Conservation (phyloP, 2,329 filamentous ascomycete species). For the Thelonectria blattea region DNA sequence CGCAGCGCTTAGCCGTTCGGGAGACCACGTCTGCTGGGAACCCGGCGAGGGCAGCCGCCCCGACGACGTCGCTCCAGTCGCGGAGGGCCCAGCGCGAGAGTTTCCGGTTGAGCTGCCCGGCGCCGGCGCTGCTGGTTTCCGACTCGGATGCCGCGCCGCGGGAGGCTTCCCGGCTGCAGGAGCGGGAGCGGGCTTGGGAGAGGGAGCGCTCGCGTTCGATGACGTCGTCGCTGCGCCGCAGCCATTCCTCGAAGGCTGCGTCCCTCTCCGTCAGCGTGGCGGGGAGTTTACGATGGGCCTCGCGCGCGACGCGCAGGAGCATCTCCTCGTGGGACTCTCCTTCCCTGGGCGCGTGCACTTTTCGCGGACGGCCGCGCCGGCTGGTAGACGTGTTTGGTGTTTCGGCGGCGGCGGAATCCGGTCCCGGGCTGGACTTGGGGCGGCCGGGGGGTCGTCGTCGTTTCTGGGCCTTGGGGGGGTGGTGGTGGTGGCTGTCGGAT, state of each 20-base stretch:
- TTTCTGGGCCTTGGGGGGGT: no score
- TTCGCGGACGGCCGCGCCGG: slow-evolving; percentile 49
- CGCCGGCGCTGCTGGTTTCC: slow-evolving; percentile 23
- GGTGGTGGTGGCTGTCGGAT: slow-evolving; percentile 39
- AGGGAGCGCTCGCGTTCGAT: slow-evolving; percentile 27
- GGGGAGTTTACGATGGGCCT: slow-evolving; percentile 44
- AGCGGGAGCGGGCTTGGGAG: not conserved
- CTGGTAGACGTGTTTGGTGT: slow-evolving; percentile 11
- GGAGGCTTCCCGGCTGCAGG: slow-evolving; percentile 16
- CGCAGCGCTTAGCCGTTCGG: slow-evolving; percentile 75
- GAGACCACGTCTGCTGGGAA: slow-evolving; percentile 70
- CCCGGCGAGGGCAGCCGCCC: slow-evolving; percentile 75
- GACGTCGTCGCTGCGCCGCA: slow-evolving; percentile 40
- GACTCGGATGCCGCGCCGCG: slow-evolving; percentile 24
- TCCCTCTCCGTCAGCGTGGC: slow-evolving; percentile 35
- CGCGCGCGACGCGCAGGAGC: slow-evolving; percentile 53
- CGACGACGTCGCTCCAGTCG: slow-evolving; percentile 87
- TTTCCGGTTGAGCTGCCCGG: slow-evolving; percentile 36
- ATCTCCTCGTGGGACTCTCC: slow-evolving; percentile 56
- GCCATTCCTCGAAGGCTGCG: slow-evolving; percentile 44
- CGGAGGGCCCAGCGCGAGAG: slow-evolving; percentile 55
- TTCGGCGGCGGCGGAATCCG: no score
- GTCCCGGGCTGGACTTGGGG: slow-evolving; percentile 14
- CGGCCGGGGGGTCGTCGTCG: slow-evolving; percentile 38
- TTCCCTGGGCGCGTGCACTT: slow-evolving; percentile 45